These are phyloP conservation scores for Cytospora paraplurivora DNA, from an alignment of 2,329 filamentous ascomycete species.

Conservation along the genomic window DNA sequence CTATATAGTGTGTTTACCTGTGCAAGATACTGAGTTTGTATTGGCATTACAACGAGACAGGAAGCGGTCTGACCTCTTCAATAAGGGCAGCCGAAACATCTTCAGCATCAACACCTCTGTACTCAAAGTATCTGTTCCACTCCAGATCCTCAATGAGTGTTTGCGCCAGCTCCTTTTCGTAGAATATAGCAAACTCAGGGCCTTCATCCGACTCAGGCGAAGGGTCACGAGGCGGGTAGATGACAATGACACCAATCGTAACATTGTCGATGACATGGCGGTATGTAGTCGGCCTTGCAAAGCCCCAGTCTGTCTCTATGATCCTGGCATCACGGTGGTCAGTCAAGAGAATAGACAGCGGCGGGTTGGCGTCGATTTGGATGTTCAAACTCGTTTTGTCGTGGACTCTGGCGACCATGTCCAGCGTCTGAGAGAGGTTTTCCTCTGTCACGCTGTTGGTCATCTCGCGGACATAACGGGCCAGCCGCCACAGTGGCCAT, in stretches of 20 bases:
- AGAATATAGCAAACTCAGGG: conserved; percentile 38
- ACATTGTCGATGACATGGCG: conserved; percentile 39
- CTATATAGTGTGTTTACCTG: background rate
- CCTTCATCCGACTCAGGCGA: conserved; percentile 40
- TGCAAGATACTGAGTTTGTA: background rate
- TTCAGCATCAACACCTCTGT: conserved; percentile 37
- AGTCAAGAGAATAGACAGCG: conserved; percentile 40
- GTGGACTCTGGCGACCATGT: conserved; percentile 38
- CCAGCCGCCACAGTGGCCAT: conserved; percentile 39
- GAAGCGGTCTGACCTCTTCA: background rate
- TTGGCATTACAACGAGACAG: background rate
- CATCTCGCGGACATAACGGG: conserved; percentile 41
- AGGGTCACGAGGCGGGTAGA: conserved; percentile 38
- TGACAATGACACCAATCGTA: conserved; percentile 34
- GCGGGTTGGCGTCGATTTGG: conserved; percentile 40
- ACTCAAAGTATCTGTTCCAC: conserved; percentile 43
- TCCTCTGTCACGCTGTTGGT: conserved; percentile 41
- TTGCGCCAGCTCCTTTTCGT: conserved; percentile 39
- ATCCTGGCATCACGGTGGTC: conserved; percentile 41
- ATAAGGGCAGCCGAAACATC: conserved; percentile 6
- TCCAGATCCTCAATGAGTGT: conserved; percentile 40
- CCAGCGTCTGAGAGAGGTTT: conserved; percentile 36
- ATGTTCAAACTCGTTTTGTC: conserved; percentile 42
- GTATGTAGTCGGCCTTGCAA: conserved; percentile 39
- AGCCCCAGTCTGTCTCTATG: conserved; percentile 40